These are phyloP conservation scores for Rosa rugosa DNA, from an alignment of 306 rosid species.

Conservation along the genomic window DNA sequence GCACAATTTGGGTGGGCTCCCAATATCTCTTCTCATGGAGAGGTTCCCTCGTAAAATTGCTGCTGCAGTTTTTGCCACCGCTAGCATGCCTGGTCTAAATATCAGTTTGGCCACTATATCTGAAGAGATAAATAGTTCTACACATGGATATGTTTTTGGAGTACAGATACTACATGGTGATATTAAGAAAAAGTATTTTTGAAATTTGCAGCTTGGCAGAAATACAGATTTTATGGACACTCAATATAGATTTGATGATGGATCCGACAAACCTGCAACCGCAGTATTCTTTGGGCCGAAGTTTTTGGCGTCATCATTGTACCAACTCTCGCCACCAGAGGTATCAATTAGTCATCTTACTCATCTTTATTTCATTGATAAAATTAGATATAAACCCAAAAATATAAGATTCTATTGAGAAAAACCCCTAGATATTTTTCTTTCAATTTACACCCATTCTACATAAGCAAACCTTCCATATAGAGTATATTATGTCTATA, in stretches of 20 bases:
- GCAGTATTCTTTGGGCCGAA: not conserved
- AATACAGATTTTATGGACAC: not conserved
- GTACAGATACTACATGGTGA: not conserved
- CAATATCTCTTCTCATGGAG: slow-evolving; percentile 39
- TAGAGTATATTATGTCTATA: too few relatives aligned
- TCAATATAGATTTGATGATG: not conserved
- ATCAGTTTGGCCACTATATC: slow-evolving; percentile 2
- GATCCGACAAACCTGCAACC: not conserved
- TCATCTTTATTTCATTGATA: too few relatives aligned
- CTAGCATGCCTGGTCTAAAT: slow-evolving; percentile 34
- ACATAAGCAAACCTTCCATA: too few relatives aligned
- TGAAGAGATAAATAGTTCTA: slow-evolving; percentile 16
- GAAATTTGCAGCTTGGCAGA: not conserved
- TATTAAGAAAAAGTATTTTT: not conserved
- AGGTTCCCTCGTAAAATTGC: slow-evolving; percentile 32
- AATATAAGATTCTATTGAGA: too few relatives aligned
- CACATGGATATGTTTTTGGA: not conserved
- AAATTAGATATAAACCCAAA: too few relatives aligned
- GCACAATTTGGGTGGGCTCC: slow-evolving; percentile 45
- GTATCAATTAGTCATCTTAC: not conserved
- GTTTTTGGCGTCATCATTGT: not conserved
- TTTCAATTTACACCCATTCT: too few relatives aligned
- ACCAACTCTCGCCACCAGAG: not conserved
- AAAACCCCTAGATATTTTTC: too few relatives aligned
- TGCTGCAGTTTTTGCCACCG: slow-evolving; percentile 32